phyloP scores from a whole-genome alignment of 352 stramenopile species.

The Phytopythium aichiense region DNA sequence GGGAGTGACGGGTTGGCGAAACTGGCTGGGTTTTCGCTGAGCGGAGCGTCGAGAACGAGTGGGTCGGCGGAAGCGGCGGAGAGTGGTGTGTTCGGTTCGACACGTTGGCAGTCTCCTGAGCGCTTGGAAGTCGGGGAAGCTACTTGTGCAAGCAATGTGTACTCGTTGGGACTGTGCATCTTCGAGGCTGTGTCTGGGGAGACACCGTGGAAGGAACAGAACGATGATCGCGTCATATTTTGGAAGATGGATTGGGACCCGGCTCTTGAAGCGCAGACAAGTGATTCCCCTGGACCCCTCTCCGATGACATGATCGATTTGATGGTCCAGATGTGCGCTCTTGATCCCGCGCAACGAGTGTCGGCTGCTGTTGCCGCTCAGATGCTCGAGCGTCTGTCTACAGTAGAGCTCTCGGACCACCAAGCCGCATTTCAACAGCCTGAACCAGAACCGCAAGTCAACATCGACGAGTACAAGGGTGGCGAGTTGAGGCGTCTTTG shows the following conservation, averaged over 20 bases:
- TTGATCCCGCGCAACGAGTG: neutral
- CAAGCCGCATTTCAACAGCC: neutral
- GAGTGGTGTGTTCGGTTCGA: too few relatives aligned
- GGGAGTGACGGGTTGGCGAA: conserved; percentile 13
- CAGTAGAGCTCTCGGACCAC: neutral
- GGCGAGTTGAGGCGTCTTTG: neutral
- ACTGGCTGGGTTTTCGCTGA: too few relatives aligned
- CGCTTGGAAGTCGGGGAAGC: too few relatives aligned
- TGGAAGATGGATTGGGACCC: neutral
- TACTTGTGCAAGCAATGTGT: too few relatives aligned
- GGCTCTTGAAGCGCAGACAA: neutral
- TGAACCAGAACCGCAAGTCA: neutral
- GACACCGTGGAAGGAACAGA: neutral
- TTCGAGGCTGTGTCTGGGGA: neutral
- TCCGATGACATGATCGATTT: neutral
- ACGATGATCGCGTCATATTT: neutral
- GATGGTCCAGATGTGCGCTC: neutral
- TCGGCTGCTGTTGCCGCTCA: neutral
- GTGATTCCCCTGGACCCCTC: neutral
- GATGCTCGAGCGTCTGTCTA: neutral
- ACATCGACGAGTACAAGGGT: neutral
- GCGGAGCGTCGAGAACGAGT: too few relatives aligned
- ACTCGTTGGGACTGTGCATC: too few relatives aligned
- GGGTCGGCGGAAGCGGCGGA: too few relatives aligned
- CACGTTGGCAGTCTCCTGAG: too few relatives aligned